Evolutionary conservation across 2,329 filamentous ascomycete species (phyloP).

Genomic region (Verticillium nubilum): DNA sequence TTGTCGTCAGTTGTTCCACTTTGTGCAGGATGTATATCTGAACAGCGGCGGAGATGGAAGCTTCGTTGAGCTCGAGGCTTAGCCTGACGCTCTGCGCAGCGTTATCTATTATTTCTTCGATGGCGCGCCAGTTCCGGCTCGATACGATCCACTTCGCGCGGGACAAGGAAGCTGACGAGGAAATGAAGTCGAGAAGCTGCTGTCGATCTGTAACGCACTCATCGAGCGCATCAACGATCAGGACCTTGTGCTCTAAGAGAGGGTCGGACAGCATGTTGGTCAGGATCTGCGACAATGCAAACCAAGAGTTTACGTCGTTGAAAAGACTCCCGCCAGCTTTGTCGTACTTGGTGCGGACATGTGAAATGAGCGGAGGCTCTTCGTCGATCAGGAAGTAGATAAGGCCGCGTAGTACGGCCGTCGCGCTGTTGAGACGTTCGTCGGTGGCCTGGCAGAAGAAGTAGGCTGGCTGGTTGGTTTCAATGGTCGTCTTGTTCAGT

Average conservation of each 20-base stretch:
- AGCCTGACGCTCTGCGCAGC: constrained; percentile 17
- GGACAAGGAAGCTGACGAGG: neutral
- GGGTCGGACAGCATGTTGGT: constrained; percentile 29
- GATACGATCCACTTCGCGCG: constrained; percentile 35
- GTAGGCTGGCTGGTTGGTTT: constrained; percentile 14
- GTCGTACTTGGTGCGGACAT: constrained; percentile 5
- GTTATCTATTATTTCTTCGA: constrained; percentile 25
- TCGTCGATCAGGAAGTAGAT: constrained; percentile 29
- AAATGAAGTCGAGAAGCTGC: constrained; percentile 29
- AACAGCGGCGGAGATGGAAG: constrained; percentile 21
- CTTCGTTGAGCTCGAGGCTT: constrained; percentile 28
- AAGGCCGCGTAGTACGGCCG: constrained; percentile 34
- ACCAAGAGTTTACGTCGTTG: constrained; percentile 22
- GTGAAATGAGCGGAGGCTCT: neutral
- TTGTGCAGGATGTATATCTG: constrained; percentile 19
- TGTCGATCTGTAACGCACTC: neutral
- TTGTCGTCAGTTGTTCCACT: constrained; percentile 16
- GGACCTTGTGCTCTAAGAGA: constrained; percentile 16
- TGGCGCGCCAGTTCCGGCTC: constrained; percentile 33
- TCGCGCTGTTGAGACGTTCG: constrained; percentile 27
- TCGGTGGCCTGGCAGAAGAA: constrained; percentile 40
- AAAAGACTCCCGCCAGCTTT: constrained; percentile 28
- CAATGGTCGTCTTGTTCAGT: constrained; percentile 8
- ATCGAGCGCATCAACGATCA: constrained; percentile 26
- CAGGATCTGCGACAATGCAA: constrained; percentile 30